A percentile compares a stretch with the other conserved stretches of the same genome.
phyloP scores from a whole-genome alignment of 352 stramenopile species.

The Phytopythium oedochilum region DNA sequence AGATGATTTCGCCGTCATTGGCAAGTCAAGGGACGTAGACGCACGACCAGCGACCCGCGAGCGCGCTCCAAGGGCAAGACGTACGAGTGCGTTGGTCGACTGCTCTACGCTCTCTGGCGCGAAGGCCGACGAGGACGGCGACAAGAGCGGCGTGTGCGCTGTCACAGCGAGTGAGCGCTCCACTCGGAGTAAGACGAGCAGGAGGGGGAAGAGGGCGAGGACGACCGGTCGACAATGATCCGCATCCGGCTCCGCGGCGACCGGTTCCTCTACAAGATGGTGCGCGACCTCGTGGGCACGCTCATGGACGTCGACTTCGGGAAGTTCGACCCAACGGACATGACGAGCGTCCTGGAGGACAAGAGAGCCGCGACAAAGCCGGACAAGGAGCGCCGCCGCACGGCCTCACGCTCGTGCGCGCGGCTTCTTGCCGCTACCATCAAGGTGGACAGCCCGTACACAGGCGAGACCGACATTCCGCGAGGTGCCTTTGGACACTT shows the following conservation, averaged over 20 bases:
- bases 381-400: conserved; percentile 66
- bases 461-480: conserved; percentile 39
- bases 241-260: conserved; percentile 55
- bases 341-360: conserved; percentile 39
- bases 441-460: conserved; percentile 78
- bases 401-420: conserved; percentile 43
- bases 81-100: too few species aligned
- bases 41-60: too few species aligned
- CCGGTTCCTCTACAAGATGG: conserved; percentile 85
- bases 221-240: conserved; percentile 17
- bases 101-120: conserved; percentile 65
- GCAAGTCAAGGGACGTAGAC: too few species aligned
- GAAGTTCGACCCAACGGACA: conserved; percentile 29
- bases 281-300: conserved; percentile 75
- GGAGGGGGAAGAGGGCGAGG: conserved; percentile 18
- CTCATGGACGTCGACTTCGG: conserved; percentile 71
- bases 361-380: conserved; percentile 45
- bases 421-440: conserved; percentile 29
- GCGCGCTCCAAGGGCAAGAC: too few species aligned
- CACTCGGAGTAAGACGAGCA: conserved; percentile 18
- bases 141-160: conserved; percentile 48
- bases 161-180: conserved; percentile 36
- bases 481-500: too few species aligned
- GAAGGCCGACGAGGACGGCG: conserved; percentile 26
- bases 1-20: too few species aligned